Evolutionary conservation across 768 basidiomycete species (phyloP), one percentile per base, ranked within the genome.

Genomic region (Tylopilus intermedius): DNA sequence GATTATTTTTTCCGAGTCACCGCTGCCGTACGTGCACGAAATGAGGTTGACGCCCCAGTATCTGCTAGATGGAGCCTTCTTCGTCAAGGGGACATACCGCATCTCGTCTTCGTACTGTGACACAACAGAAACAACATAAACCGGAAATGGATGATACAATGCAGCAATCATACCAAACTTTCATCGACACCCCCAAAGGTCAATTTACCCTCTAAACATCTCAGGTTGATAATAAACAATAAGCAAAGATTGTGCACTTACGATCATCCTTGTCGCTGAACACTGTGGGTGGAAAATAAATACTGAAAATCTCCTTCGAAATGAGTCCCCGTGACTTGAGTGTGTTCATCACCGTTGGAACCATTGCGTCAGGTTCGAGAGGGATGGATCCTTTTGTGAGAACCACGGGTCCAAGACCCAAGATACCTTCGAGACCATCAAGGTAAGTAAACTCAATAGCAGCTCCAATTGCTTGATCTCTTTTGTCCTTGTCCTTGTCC

Each of bases 1-100:
- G 18, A 18, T 18, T 18, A 18, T 18, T 18, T 18, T 18, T 18
- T 18, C 18, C 18, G 18, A 18, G 18, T 18, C 18, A 18, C 18
- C 18, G 9, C 67, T 62, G 32, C 62, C 58, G 29, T 56, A 67
- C 2, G 60, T 54, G 6, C 29, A 38, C 10, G 27, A 52, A 9
- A 58, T 62, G 41, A 69, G 43, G 33, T 69, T 57, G 41, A 70
- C 58, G 8, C 69, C 69, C 69, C 69, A 70, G 55, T 33, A 71
- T 9, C 1, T 5, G 15, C 49, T 30, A 2, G 69, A 51, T 8
- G 67, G 66, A 9, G 3, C 32, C n/a, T 62, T 71, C 26, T 21
- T 4, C 37, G 69, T 71, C 46, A 69, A 30, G 14, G 63, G 67
- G 24, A 45, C 45, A 50, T 63, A 67, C 2, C 50, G 60, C 32